Conservation (phyloP, 306 rosid genomes). For the Dicorynia guianensis region DNA sequence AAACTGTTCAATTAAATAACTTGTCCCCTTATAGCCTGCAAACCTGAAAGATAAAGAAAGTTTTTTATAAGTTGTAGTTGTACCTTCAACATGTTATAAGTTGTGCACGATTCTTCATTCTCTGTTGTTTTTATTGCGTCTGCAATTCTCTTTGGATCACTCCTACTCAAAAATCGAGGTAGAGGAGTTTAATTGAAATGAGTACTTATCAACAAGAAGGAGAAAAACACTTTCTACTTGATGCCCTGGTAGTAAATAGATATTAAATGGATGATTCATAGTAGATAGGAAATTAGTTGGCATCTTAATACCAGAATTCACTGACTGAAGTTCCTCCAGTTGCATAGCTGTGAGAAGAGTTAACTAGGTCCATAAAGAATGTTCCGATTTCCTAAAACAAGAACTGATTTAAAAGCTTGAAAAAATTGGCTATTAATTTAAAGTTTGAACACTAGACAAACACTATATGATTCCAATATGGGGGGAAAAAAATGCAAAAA, state of each 20-base stretch:
- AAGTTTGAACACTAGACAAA: slow-evolving; percentile 1
- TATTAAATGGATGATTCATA: slow-evolving; percentile 28
- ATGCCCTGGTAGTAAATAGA: slow-evolving; percentile 14
- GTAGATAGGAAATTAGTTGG: slow-evolving; percentile 30
- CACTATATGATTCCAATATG: not conserved
- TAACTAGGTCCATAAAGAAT: slow-evolving; percentile 81
- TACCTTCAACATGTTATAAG: slow-evolving; percentile 83
- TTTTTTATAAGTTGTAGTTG: slow-evolving; percentile 10
- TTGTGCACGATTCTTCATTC: slow-evolving; percentile 77
- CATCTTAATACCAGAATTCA: slow-evolving; percentile 78
- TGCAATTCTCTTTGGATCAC: slow-evolving; percentile 66
- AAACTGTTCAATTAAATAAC: not conserved
- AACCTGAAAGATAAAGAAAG: not conserved
- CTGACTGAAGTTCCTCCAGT: slow-evolving; percentile 92
- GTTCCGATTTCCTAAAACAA: slow-evolving; percentile 69
- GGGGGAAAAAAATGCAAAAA: not conserved
- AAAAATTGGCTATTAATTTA: slow-evolving; percentile 10
- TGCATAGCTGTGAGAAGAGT: slow-evolving; percentile 95
- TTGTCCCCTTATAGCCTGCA: not conserved
- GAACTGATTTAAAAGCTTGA: slow-evolving; percentile 32
- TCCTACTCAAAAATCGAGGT: slow-evolving; percentile 47
- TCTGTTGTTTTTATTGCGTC: slow-evolving; percentile 50
- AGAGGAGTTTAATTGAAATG: slow-evolving; percentile 17
- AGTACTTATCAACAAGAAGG: not conserved
- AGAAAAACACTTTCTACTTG: slow-evolving; percentile 6